phyloP scores from a whole-genome alignment of 805 yeast genomes.

The Debaryomyces tyrocola region DNA sequence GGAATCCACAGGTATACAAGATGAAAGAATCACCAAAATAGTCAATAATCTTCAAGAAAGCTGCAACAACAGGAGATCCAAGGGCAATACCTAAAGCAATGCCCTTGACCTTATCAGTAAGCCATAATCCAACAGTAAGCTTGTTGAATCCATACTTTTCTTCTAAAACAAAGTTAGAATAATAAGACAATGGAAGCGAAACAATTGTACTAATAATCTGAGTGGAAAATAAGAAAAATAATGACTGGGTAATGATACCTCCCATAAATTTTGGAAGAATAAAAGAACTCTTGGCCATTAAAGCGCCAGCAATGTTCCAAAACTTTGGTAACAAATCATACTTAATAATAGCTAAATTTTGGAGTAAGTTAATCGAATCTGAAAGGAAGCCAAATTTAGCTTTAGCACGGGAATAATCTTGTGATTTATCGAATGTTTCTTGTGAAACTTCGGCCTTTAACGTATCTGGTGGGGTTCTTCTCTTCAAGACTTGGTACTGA shows the following conservation, averaged over 20 bases:
- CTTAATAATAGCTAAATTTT: conserved; percentile 58
- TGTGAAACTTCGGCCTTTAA: conserved; percentile 65
- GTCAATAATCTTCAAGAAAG: conserved; percentile 77
- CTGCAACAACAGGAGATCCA: conserved; percentile 73
- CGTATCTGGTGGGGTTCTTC: conserved; percentile 62
- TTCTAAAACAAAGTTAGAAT: conserved; percentile 83
- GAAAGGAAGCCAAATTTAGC: conserved; percentile 63
- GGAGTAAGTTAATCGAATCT: conserved; percentile 49
- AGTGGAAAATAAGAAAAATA: conserved; percentile 56
- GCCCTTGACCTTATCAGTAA: conserved; percentile 68
- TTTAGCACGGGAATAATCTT: conserved; percentile 77
- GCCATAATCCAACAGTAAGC: conserved; percentile 68
- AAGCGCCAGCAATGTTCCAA: conserved; percentile 52
- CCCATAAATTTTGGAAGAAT: conserved; percentile 39
- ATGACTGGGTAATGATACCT: conserved; percentile 70
- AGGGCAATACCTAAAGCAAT: conserved; percentile 52
- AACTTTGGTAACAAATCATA: conserved; percentile 49
- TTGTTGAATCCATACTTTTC: conserved; percentile 94
- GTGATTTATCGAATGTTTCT: conserved; percentile 74
- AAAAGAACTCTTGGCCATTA: conserved; percentile 51
- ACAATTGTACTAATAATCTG: conserved; percentile 53
- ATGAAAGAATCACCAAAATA: conserved; percentile 79
- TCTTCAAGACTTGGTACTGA: conserved; percentile 67
- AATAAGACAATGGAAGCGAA: conserved; percentile 69
- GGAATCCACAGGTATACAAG: conserved; percentile 72